phyloP scores from a whole-genome alignment of 768 basidiomycete genomes.

The Leccinum incarnatum region DNA sequence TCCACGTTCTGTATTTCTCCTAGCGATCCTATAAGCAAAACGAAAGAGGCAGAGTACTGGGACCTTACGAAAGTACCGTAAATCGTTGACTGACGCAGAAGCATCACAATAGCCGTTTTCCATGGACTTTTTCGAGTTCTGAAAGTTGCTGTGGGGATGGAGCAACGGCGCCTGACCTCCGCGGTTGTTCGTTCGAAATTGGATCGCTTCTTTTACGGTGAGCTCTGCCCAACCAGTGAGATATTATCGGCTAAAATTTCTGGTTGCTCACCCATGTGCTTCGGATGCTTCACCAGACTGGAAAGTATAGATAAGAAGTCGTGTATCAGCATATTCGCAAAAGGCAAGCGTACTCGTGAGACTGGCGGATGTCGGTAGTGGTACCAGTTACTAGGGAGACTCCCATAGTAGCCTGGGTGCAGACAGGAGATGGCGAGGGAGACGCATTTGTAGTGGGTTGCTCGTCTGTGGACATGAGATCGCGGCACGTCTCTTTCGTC shows the following conservation, averaged over 20 bases:
- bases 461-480: no score
- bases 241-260: not conserved
- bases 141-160: conserved; percentile 15
- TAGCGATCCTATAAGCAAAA: conserved; percentile 19
- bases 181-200: no score
- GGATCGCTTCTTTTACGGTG: not conserved
- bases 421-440: no score
- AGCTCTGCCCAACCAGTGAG: not conserved
- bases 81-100: no score
- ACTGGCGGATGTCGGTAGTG: not conserved
- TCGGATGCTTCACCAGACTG: conserved; percentile 32
- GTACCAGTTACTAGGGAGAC: no score
- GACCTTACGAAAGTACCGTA: no score
- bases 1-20: conserved; percentile 55
- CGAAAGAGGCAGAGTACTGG: not conserved
- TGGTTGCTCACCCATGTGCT: conserved; percentile 35
- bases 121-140: no score
- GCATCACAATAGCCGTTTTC: no score
- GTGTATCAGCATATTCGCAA: conserved; percentile 22
- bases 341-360: not conserved
- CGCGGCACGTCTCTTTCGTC: no score
- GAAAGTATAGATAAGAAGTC: not conserved
- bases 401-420: no score
- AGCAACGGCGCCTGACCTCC: no score
- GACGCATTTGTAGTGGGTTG: no score